phyloP scores from a whole-genome alignment of 768 basidiomycete species.

The Rhodotorula paludigena region DNA sequence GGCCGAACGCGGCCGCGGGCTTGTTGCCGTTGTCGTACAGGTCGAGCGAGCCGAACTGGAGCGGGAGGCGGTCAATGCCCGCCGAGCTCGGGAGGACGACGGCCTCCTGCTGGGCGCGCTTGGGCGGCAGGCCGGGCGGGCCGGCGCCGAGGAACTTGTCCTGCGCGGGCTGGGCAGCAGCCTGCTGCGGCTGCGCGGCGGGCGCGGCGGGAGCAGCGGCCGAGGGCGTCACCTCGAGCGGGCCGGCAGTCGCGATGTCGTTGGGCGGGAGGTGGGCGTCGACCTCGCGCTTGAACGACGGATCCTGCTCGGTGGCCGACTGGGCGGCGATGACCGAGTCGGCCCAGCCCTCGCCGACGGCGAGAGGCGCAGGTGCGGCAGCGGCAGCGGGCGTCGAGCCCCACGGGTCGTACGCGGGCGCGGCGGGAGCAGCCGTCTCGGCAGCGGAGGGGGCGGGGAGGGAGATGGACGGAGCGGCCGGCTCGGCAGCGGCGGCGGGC shows the following conservation, averaged over 20 bases:
- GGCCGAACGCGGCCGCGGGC: slow-evolving; percentile 20
- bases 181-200: slow-evolving; percentile 5
- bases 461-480: slow-evolving; percentile 18
- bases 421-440: slow-evolving; percentile 23
- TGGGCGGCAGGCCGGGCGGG: slow-evolving; percentile 34
- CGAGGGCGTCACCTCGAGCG: slow-evolving; percentile 33
- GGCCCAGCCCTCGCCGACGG: slow-evolving; percentile 42
- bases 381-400: slow-evolving; percentile 37
- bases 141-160: slow-evolving; percentile 34
- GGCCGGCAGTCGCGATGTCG: slow-evolving; percentile 39
- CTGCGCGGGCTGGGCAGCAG: slow-evolving; percentile 11
- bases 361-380: slow-evolving; percentile 35
- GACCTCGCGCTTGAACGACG: slow-evolving; percentile 33
- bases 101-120: slow-evolving; percentile 40
- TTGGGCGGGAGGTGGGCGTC: slow-evolving; percentile 38
- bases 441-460: slow-evolving; percentile 18
- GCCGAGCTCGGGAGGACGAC: slow-evolving; percentile 33
- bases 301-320: slow-evolving; percentile 12
- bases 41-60: slow-evolving; percentile 41
- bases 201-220: neutral
- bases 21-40: slow-evolving; percentile 32
- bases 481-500: slow-evolving; percentile 3
- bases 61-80: slow-evolving; percentile 35
- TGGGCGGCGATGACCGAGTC: slow-evolving; percentile 36
- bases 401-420: slow-evolving; percentile 39